Percentiles rank a stretch among this genome's conserved stretches.
phyloP scores from a whole-genome alignment of 805 yeast genomes.

The Komagataella phaffii region DNA sequence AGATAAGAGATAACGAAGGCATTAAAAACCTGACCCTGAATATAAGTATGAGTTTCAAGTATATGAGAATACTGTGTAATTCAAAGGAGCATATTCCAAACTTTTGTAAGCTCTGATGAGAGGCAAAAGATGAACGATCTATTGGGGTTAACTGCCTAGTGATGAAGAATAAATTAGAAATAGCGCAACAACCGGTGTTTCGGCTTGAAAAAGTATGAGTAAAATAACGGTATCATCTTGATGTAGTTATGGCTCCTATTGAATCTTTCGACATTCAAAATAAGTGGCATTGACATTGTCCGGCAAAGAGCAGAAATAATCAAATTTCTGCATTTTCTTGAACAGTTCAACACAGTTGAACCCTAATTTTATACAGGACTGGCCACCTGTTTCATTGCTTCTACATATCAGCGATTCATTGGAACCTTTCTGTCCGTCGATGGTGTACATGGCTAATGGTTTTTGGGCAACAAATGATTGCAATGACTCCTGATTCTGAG shows the following conservation, averaged over 20 bases:
- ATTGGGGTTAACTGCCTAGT: neutral
- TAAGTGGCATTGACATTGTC: conserved; percentile 28
- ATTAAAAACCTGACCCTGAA: neutral
- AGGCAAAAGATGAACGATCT: neutral
- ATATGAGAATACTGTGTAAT: no score
- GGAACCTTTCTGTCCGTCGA: conserved; percentile 1
- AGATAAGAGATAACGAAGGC: neutral
- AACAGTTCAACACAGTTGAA: conserved; percentile 23
- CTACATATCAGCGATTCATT: conserved; percentile 27
- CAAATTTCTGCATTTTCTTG: conserved; percentile 29
- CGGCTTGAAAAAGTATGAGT: neutral
- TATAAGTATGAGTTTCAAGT: neutral
- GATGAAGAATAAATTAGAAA: neutral
- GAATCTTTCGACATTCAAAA: conserved; percentile 29
- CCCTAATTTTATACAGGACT: conserved; percentile 27
- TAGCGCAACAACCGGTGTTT: neutral
- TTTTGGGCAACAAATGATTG: neutral
- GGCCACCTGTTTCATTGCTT: conserved; percentile 22
- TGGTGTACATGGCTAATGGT: conserved; percentile 2
- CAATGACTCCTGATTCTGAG: neutral
- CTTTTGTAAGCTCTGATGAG: neutral
- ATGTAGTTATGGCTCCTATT: neutral
- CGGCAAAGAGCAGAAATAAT: conserved; percentile 31
- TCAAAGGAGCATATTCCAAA: neutral
- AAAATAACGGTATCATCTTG: neutral